These are phyloP conservation scores for Xenosphaeropsis pyriputrescens DNA, from an alignment of 2,329 filamentous ascomycete species.

Conservation along the genomic window DNA sequence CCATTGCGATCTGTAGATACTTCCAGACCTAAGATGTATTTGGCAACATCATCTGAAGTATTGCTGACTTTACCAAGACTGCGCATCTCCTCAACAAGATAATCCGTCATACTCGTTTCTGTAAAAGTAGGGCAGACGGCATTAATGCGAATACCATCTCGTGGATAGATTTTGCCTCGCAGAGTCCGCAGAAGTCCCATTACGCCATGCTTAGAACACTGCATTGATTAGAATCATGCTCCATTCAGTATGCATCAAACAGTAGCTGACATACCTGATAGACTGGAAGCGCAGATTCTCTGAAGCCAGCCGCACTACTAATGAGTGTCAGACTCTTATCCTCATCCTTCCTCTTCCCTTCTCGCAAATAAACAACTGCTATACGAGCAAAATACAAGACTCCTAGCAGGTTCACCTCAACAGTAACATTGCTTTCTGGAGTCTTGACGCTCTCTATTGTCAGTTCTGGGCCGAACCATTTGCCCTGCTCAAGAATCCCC, in stretches of 20 bases:
- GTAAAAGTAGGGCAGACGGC: constrained; percentile 40
- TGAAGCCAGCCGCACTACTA: constrained; percentile 30
- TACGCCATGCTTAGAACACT: constrained; percentile 30
- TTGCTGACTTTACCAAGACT: constrained; percentile 13
- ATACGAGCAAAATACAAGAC: constrained; percentile 7
- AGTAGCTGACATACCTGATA: constrained; percentile 1
- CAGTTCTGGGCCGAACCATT: constrained; percentile 10
- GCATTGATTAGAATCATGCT: too few relatives aligned
- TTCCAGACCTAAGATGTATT: constrained; percentile 30
- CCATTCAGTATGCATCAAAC: neutral
- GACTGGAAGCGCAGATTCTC: constrained; percentile 16
- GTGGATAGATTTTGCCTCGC: constrained; percentile 20
- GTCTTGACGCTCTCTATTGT: constrained; percentile 1
- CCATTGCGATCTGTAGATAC: constrained; percentile 28
- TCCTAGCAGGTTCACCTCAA: constrained; percentile 7
- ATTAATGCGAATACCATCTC: constrained; percentile 34
- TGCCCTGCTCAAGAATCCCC: constrained; percentile 30
- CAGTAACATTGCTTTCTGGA: constrained; percentile 9
- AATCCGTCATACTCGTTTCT: constrained; percentile 23
- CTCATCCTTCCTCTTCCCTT: neutral
- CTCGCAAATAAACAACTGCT: constrained; percentile 5
- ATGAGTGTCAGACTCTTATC: constrained; percentile 15
- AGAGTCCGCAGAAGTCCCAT: constrained; percentile 32
- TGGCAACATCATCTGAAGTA: constrained; percentile 28
- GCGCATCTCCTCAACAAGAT: constrained; percentile 22